Percentiles rank a stretch among this genome's conserved stretches.
phyloP scores from a whole-genome alignment of 1,284 basidiomycete species.

The Microbotryum violaceum region DNA sequence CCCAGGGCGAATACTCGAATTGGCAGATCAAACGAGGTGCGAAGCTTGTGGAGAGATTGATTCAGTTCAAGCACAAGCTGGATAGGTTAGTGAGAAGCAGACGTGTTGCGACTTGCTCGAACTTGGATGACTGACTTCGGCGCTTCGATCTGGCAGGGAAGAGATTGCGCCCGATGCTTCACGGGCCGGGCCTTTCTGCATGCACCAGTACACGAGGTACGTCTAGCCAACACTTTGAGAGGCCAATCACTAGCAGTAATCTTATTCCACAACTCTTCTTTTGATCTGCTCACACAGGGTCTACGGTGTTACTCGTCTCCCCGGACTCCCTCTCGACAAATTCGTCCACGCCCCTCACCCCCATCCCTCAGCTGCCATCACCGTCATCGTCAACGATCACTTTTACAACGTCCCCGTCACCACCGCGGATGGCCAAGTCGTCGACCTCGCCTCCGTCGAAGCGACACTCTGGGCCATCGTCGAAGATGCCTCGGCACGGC shows the following conservation, averaged over 20 bases:
- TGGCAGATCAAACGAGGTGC: constrained; percentile 84
- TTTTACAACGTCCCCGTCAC: constrained; percentile 68
- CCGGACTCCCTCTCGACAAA: constrained; percentile 43
- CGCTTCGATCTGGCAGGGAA: constrained; percentile 39
- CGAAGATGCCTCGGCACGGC: constrained; percentile 56
- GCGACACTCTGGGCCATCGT: constrained; percentile 58
- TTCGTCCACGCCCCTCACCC: constrained; percentile 41
- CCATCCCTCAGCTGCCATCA: constrained; percentile 53
- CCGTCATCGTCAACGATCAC: constrained; percentile 71
- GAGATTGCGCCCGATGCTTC: constrained; percentile 50
- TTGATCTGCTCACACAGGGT: constrained; percentile 45
- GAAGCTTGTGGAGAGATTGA: constrained; percentile 67
- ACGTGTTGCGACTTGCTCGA: no score
- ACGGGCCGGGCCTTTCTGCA: constrained; percentile 50
- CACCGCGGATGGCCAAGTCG: constrained; percentile 38
- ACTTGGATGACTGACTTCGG: no score
- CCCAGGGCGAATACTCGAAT: constrained; percentile 48
- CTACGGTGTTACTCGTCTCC: constrained; percentile 71
- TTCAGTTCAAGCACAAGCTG: constrained; percentile 69
- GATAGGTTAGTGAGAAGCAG: constrained; percentile 48
- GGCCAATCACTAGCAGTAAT: no score
- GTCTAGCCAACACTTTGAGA: constrained; percentile 5
- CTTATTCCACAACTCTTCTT: no score
- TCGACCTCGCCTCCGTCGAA: constrained; percentile 56
- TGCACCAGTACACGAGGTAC: constrained; percentile 51